Evolutionary conservation across 768 basidiomycete genomes (phyloP).

Genomic region (Lactifluus volemus): DNA sequence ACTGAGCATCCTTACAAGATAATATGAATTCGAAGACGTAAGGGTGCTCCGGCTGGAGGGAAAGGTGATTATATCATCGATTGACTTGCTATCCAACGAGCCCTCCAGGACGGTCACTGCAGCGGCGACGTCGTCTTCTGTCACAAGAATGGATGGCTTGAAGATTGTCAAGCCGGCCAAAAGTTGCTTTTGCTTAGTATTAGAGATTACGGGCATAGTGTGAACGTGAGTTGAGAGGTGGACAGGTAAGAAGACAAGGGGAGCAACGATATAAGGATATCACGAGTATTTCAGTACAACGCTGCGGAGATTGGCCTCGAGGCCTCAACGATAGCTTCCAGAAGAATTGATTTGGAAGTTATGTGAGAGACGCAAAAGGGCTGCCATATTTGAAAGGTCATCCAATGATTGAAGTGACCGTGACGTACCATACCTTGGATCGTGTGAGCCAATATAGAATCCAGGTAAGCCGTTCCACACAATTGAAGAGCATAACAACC

Average conservation of each 20-base stretch:
- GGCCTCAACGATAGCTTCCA: neutral
- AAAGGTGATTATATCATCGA: neutral
- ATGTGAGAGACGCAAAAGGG: neutral
- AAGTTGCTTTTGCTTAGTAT: neutral
- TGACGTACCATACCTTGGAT: too few species aligned
- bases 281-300: neutral
- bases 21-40: conserved; percentile 11
- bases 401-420: neutral
- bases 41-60: neutral
- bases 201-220: neutral
- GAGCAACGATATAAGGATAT: neutral
- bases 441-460: too few species aligned
- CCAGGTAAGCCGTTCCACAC: too few species aligned
- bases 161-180: conserved; percentile 3
- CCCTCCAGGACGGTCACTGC: conserved; percentile 4
- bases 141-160: neutral
- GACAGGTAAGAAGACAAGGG: neutral
- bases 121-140: neutral
- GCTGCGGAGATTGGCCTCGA: conserved; percentile 10
- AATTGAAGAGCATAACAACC: too few species aligned
- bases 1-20: neutral
- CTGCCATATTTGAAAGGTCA: conserved; percentile 1
- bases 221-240: neutral
- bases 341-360: neutral
- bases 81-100: conserved; percentile 1